These are phyloP conservation scores for Corchorus olitorius DNA, from an alignment of 345 rosid genomes.

Conservation along the genomic window DNA sequence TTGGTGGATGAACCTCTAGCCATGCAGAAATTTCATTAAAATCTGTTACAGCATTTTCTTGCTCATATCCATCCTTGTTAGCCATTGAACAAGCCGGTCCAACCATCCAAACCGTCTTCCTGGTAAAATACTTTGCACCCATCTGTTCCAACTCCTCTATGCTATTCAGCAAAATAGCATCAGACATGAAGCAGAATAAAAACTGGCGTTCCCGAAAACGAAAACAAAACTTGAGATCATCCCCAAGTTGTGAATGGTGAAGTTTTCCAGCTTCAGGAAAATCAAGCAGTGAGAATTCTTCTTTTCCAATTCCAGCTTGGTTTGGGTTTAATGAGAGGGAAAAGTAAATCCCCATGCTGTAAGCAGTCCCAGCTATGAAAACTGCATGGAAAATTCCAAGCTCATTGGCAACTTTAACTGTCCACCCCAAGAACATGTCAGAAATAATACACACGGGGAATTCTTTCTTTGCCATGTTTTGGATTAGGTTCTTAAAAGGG, in stretches of 20 bases:
- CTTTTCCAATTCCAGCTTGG: background rate
- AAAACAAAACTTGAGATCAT: constrained; percentile 7
- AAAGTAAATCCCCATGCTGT: constrained; percentile 12
- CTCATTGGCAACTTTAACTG: constrained; percentile 24
- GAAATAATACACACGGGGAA: constrained; percentile 18
- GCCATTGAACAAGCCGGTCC: constrained; percentile 19
- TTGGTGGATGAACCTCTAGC: constrained; percentile 22
- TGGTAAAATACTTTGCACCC: constrained; percentile 18
- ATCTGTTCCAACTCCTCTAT: constrained; percentile 12
- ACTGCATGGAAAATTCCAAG: constrained; percentile 20
- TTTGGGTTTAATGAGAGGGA: constrained; percentile 15
- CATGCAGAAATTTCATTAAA: background rate
- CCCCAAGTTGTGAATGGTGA: constrained; percentile 3
- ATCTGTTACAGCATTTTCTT: background rate
- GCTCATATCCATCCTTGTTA: background rate
- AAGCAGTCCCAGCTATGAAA: constrained; percentile 18
- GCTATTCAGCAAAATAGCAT: constrained; percentile 22
- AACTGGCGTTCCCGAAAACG: constrained; percentile 6
- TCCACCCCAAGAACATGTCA: constrained; percentile 26
- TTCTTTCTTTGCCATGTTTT: background rate
- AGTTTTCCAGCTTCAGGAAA: constrained; percentile 21
- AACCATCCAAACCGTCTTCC: constrained; percentile 22
- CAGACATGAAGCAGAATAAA: constrained; percentile 10
- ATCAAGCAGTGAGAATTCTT: constrained; percentile 19
- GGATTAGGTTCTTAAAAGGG: constrained; percentile 13